Conservation (phyloP, 495 filamentous ascomycete species). For the Lasiosphaeria hispida region DNA sequence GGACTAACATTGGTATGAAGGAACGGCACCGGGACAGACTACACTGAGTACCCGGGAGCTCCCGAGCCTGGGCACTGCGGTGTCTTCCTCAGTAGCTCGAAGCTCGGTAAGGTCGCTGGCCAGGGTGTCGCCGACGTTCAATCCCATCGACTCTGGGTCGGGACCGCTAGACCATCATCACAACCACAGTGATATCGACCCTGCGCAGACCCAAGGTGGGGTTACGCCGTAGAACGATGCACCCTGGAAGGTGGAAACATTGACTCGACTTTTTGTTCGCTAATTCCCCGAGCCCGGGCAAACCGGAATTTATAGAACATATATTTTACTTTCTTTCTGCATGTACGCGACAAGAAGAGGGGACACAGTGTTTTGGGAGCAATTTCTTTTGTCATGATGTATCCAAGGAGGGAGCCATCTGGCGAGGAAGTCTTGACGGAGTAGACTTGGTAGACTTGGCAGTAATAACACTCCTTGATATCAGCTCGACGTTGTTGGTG, state of each 20-base stretch:
- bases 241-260: neutral
- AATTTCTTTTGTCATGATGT: neutral
- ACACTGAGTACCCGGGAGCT: neutral
- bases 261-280: neutral
- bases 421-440: neutral
- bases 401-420: neutral
- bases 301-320: slow-evolving; percentile 5
- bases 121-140: slow-evolving; percentile 6
- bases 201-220: neutral
- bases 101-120: neutral
- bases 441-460: neutral
- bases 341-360: neutral
- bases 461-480: neutral
- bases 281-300: neutral
- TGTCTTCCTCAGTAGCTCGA: neutral
- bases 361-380: neutral
- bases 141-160: slow-evolving; percentile 23
- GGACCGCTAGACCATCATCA: slow-evolving; percentile 30
- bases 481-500: neutral
- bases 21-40: neutral
- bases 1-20: neutral
- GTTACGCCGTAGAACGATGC: neutral
- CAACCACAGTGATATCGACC: slow-evolving; percentile 11
- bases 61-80: neutral
- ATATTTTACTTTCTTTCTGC: slow-evolving; percentile 1